These are phyloP conservation scores for Hyaloscypha hepaticicola DNA, from an alignment of 495 filamentous ascomycete genomes.

Conservation along the genomic window DNA sequence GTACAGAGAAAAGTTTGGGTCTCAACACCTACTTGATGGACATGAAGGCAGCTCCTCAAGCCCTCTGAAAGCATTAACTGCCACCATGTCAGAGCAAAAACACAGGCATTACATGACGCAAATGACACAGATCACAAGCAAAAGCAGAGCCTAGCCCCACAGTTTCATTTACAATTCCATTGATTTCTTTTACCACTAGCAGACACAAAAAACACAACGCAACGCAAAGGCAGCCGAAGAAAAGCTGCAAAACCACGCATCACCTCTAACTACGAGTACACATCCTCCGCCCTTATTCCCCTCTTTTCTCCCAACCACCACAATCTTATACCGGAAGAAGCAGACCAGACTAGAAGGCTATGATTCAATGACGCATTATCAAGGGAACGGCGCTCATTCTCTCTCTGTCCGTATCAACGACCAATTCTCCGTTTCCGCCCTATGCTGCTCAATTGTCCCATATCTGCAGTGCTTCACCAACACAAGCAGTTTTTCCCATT, in stretches of 20 bases:
- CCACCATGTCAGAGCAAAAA: too few relatives aligned
- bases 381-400: constrained; percentile 4
- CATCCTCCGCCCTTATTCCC: neutral
- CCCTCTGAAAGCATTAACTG: too few relatives aligned
- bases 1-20: too few relatives aligned
- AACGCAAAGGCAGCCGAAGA: neutral
- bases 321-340: neutral
- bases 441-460: constrained; percentile 2
- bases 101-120: too few relatives aligned
- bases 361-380: neutral
- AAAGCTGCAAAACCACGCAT: neutral
- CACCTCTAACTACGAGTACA: neutral
- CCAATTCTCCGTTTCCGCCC: neutral
- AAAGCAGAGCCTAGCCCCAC: too few relatives aligned
- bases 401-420: neutral
- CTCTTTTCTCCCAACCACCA: neutral
- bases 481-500: neutral
- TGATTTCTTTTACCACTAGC: neutral
- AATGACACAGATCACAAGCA: too few relatives aligned
- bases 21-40: too few relatives aligned
- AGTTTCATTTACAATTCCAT: neutral
- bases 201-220: neutral
- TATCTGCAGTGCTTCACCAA: constrained; percentile 15
- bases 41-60: too few relatives aligned
- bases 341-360: neutral